A percentile compares a stretch with the other conserved stretches of the same genome.
These are phyloP conservation scores for Lathyrus tuberosus DNA, from an alignment of 306 rosid genomes.

Conservation along the genomic window DNA sequence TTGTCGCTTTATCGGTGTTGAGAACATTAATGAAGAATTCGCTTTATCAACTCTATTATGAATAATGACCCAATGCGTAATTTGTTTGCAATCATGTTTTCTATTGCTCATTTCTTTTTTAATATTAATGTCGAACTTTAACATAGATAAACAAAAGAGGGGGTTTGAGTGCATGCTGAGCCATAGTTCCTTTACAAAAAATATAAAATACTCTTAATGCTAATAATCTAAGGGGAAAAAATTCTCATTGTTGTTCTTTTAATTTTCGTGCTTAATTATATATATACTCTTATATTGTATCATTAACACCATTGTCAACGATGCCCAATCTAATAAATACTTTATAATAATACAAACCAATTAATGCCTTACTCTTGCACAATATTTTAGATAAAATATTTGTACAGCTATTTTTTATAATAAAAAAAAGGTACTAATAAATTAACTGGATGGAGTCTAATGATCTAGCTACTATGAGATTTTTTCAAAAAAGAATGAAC, in stretches of 20 bases:
- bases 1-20: too few species aligned
- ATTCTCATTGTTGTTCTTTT: slow-evolving; percentile 20
- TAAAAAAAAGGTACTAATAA: background rate
- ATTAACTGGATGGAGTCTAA: slow-evolving; percentile 14
- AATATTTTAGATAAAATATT: slow-evolving; percentile 28
- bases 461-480: background rate
- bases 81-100: background rate
- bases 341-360: background rate
- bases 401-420: slow-evolving; percentile 5
- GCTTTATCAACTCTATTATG: background rate
- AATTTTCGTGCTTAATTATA: background rate
- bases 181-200: background rate
- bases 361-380: slow-evolving; percentile 38
- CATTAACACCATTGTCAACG: slow-evolving; percentile 36
- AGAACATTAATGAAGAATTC: too few species aligned
- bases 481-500: background rate
- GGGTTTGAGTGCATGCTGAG: background rate
- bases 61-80: background rate
- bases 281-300: background rate
- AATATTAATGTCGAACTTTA: background rate
- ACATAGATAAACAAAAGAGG: background rate
- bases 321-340: slow-evolving; percentile 7
- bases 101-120: background rate
- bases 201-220: background rate
- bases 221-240: slow-evolving; percentile 1